Conservation (phyloP, 2,329 filamentous ascomycete species). For the Phoma herbarum region DNA sequence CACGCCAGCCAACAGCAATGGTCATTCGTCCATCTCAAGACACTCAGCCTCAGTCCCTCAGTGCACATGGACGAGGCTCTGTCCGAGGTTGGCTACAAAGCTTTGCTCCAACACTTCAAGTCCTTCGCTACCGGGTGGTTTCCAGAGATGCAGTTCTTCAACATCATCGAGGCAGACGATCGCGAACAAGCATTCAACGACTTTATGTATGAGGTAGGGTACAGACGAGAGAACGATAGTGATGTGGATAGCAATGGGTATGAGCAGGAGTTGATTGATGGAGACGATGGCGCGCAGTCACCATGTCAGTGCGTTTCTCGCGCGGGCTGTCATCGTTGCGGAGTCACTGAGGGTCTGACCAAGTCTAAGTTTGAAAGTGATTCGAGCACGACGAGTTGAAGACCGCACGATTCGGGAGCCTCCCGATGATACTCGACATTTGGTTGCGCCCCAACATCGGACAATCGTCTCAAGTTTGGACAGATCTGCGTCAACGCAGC, state of each 20-base stretch:
- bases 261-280: not conserved
- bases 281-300: not conserved
- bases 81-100: not conserved
- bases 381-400: not conserved
- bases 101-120: not conserved
- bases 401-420: not conserved
- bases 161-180: slow-evolving; percentile 3
- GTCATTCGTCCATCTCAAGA: not conserved
- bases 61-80: slow-evolving; percentile 1
- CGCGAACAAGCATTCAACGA: slow-evolving; percentile 2
- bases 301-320: not conserved
- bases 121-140: not conserved
- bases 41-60: not conserved
- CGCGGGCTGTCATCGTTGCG: not conserved
- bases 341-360: not conserved
- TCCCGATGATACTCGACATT: not conserved
- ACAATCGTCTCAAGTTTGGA: not conserved
- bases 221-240: not conserved
- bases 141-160: slow-evolving; percentile 3
- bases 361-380: not conserved
- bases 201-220: slow-evolving; percentile 1
- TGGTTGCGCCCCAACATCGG: not conserved
- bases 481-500: not conserved
- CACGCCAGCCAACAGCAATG: not conserved
- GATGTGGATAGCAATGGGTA: not conserved